These are phyloP conservation scores for Dictyostelium purpureum DNA, from an alignment of 78 protist species.

Conservation along the genomic window DNA sequence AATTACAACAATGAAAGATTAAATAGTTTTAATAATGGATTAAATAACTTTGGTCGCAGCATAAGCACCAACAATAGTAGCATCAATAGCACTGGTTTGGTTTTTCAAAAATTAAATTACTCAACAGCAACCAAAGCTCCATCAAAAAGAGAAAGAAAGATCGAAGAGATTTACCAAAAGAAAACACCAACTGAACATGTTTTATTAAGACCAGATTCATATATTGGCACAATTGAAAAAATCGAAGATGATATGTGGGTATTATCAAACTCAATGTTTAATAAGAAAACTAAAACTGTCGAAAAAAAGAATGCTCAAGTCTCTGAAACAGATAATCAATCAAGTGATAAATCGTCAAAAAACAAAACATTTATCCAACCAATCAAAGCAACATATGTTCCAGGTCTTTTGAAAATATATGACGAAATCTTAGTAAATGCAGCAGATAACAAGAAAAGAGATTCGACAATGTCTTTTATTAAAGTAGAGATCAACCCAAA, in stretches of 20 bases:
- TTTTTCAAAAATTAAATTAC: no score
- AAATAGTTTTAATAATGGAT: not conserved
- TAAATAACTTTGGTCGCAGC: not conserved
- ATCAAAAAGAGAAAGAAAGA: not conserved
- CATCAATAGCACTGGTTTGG: no score
- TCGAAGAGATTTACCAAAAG: conserved; percentile 91
- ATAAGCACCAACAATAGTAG: not conserved
- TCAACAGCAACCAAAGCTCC: not conserved
- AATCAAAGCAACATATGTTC: conserved; percentile 90
- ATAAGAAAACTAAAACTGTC: not conserved
- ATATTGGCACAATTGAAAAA: conserved; percentile 92
- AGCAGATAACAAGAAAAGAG: conserved; percentile 97
- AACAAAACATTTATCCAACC: conserved; percentile 24
- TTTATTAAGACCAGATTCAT: conserved; percentile 98
- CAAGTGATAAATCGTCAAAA: not conserved
- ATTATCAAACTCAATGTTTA: conserved; percentile 38
- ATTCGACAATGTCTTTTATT: conserved; percentile 89
- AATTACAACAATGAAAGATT: not conserved
- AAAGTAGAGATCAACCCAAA: conserved; percentile 87
- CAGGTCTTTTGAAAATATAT: conserved; percentile 98
- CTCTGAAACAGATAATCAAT: not conserved
- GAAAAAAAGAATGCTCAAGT: not conserved
- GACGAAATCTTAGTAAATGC: conserved; percentile 99
- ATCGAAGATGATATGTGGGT: conserved; percentile 81
- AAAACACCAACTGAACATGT: conserved; percentile 97